Conservation (phyloP, 2,329 filamentous ascomycete species). For the Macrophomina pseudophaseolina region DNA sequence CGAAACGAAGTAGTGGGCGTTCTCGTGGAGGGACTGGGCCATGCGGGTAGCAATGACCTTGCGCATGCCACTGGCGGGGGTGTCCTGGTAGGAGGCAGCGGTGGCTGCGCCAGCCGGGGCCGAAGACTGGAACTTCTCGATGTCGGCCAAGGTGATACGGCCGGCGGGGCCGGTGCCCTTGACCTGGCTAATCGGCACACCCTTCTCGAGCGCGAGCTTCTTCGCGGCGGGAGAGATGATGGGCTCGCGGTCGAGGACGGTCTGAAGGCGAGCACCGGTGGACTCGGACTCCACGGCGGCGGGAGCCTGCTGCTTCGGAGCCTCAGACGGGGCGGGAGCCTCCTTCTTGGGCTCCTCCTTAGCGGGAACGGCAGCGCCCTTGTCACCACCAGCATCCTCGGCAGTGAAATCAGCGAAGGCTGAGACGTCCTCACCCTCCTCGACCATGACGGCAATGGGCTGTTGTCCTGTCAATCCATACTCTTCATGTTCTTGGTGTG, state of each 20-base stretch:
- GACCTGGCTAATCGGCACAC: conserved; percentile 74
- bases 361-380: conserved; percentile 64
- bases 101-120: conserved; percentile 50
- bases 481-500: conserved; percentile 1
- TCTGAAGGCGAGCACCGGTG: conserved; percentile 78
- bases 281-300: conserved; percentile 73
- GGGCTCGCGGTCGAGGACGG: conserved; percentile 81
- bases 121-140: conserved; percentile 80
- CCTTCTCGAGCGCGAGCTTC: conserved; percentile 83
- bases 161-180: conserved; percentile 89
- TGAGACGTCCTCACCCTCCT: conserved; percentile 84
- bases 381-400: conserved; percentile 88
- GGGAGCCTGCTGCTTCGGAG: conserved; percentile 52
- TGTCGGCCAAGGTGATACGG: conserved; percentile 87
- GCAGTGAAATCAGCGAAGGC: conserved; percentile 89
- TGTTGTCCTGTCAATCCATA: conserved; percentile 46
- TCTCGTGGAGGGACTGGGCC: conserved; percentile 85
- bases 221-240: conserved; percentile 75
- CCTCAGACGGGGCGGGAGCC: conserved; percentile 62
- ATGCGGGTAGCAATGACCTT: conserved; percentile 96
- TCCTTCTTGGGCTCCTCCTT: conserved; percentile 68
- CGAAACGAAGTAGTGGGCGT: conserved; percentile 98
- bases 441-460: conserved; percentile 95
- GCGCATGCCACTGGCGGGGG: conserved; percentile 88
- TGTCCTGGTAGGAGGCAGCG: conserved; percentile 76